These are phyloP conservation scores for Vaccinium corymbosum DNA, from an alignment of 148 eudicot genomes.

Conservation along the genomic window DNA sequence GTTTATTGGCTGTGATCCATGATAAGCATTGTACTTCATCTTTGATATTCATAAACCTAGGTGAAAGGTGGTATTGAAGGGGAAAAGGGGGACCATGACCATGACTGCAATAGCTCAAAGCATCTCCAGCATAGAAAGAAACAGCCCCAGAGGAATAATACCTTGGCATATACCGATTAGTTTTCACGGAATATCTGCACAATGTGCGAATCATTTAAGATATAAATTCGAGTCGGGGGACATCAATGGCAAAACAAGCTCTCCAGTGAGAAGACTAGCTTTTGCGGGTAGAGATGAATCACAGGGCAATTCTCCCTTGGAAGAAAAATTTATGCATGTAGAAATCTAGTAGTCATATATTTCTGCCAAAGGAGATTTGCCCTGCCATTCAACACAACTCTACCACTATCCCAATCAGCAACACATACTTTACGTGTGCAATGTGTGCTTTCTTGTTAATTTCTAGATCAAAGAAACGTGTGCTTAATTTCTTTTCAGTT, in stretches of 20 bases:
- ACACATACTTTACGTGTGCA: neutral
- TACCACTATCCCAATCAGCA: neutral
- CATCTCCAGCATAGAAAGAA: constrained; percentile 7
- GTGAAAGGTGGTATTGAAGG: neutral
- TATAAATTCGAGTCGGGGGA: neutral
- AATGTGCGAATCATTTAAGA: constrained; percentile 12
- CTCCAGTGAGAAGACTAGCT: neutral
- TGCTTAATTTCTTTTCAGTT: neutral
- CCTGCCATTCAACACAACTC: constrained; percentile 34
- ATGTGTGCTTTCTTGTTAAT: neutral
- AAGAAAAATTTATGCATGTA: constrained; percentile 3
- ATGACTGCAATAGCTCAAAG: constrained; percentile 18
- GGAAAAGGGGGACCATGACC: constrained; percentile 7
- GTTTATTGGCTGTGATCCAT: neutral
- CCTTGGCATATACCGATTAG: constrained; percentile 21
- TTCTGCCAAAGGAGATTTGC: constrained; percentile 29
- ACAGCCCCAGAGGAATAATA: constrained; percentile 16
- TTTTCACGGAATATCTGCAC: constrained; percentile 20
- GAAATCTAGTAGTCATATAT: neutral
- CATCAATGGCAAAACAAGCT: constrained; percentile 8
- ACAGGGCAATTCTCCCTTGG: constrained; percentile 36
- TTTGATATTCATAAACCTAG: neutral
- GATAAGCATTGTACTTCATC: neutral
- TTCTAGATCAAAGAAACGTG: too few relatives aligned
- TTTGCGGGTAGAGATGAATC: constrained; percentile 21